phyloP scores from a whole-genome alignment of 2,329 filamentous ascomycete genomes.

The Fusarium pseudograminearum region DNA sequence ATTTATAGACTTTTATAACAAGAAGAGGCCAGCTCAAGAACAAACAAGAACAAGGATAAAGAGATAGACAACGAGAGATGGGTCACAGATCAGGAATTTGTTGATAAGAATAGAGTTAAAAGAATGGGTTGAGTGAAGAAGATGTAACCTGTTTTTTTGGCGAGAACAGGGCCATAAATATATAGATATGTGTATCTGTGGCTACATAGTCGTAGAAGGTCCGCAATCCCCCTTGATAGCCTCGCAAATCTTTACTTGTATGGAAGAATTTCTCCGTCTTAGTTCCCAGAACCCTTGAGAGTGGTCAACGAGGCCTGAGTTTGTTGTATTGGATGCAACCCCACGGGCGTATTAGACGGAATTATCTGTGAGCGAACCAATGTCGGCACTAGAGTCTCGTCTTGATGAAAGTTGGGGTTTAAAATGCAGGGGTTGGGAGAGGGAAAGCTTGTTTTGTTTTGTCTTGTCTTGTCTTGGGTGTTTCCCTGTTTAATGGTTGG shows the following conservation, averaged over 20 bases:
- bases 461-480: constrained; percentile 16
- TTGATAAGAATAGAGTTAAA: constrained; percentile 28
- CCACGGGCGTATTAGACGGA: background rate
- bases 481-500: constrained; percentile 24
- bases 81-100: constrained; percentile 36
- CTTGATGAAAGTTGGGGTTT: constrained; percentile 21
- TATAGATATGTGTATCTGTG: constrained; percentile 2
- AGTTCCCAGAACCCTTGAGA: constrained; percentile 12
- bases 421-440: constrained; percentile 1
- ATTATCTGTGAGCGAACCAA: constrained; percentile 14
- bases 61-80: background rate
- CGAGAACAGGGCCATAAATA: constrained; percentile 19
- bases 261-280: constrained; percentile 12
- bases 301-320: background rate
- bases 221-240: constrained; percentile 17
- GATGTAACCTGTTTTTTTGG: constrained; percentile 17
- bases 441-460: constrained; percentile 30
- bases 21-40: constrained; percentile 32
- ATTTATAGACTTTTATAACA: constrained; percentile 23
- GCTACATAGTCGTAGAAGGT: constrained; percentile 4
- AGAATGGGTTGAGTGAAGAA: constrained; percentile 12
- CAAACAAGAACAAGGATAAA: constrained; percentile 29
- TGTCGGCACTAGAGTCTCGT: constrained; percentile 12
- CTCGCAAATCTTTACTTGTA: constrained; percentile 29
- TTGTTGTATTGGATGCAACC: background rate